Conservation (phyloP, 306 rosid genomes). For the Coriaria nepalensis region DNA sequence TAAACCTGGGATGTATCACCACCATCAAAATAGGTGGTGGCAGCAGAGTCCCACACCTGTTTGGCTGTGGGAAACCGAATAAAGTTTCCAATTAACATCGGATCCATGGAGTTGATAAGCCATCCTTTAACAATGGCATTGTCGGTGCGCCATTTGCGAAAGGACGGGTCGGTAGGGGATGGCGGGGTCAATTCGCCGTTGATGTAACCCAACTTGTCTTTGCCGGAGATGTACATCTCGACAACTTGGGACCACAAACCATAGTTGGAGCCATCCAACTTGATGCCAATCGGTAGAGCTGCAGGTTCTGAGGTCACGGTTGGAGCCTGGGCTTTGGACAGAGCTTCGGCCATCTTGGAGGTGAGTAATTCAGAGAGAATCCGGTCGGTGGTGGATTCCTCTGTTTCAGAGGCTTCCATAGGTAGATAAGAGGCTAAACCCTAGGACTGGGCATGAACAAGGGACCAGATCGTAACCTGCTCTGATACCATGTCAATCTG, state of each 20-base stretch:
- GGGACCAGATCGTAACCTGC: background rate
- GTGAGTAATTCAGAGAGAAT: background rate
- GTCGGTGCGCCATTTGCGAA: too few species aligned
- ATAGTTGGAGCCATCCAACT: slow-evolving; percentile 6
- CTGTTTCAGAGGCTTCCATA: background rate
- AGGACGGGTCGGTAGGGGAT: too few species aligned
- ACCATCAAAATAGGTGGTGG: slow-evolving; percentile 10
- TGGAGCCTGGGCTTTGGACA: background rate
- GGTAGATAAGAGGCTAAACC: background rate
- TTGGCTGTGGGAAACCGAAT: slow-evolving; percentile 5
- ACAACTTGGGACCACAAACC: slow-evolving; percentile 6
- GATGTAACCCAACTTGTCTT: too few species aligned
- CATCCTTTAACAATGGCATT: too few species aligned
- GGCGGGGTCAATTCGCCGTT: too few species aligned
- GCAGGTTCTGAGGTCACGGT: background rate
- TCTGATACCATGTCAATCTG: background rate
- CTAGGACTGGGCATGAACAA: background rate
- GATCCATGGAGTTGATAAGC: slow-evolving; percentile 1
- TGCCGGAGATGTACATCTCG: background rate
- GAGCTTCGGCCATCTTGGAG: background rate
- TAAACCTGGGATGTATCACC: slow-evolving; percentile 1
- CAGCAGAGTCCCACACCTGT: background rate
- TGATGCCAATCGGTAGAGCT: background rate
- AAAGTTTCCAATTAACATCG: background rate
- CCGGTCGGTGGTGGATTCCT: too few species aligned